Base-by-base conservation (phyloP, 768 basidiomycete species). In the Trametes coccinea region DNA sequence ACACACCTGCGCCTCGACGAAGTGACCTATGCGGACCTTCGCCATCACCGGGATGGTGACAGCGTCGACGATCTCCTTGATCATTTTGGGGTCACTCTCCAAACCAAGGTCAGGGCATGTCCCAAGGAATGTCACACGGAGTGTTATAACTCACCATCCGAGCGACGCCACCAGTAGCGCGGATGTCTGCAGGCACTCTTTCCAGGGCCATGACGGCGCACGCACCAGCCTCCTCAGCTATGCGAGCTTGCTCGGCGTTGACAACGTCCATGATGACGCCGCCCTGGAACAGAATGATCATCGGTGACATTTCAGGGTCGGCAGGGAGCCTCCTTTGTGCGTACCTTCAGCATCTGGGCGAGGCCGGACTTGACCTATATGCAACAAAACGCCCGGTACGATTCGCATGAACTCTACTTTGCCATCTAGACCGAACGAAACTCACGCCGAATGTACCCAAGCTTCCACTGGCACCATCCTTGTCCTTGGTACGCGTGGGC, bases 31-130 rank as follows among this genome's bases (percentile, higher is more conserved):
- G 65, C 97, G 87, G 63, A 90, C 92, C 75, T 95, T 92, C 37
- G 91, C 92, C 91, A 98, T 98, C 73, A 98, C 95, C 8, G 95
- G 95, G 68, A 98, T 95, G 27, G 95, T 95, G 51, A 98, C 96
- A 22, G 96, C 89, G 62, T 87, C 90, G 64, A 92, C 89, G 74
- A 98, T 98, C 71, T 92, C 82, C 74, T 97, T 98, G 81, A 99
- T 98, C 90, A 98, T 92, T 52, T 85, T 80, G 6, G 96, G 96
- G 78, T 96, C 94, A 73, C 94, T 95, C 90, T 89, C 67, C 43
- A 34, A 16, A 57, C 31, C 47, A 30, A 16, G 17, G 43, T 48
- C 47, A 45, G 22, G 30, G 48, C 0, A 52, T 65, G 52, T 34
- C 50, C 55, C 11, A 43, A 46, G 41, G 31, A 40, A 55, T 37